Percentiles rank a stretch among this genome's conserved stretches.
These are phyloP conservation scores for Ogataea pini DNA, from an alignment of 805 yeast genomes.

Conservation along the genomic window DNA sequence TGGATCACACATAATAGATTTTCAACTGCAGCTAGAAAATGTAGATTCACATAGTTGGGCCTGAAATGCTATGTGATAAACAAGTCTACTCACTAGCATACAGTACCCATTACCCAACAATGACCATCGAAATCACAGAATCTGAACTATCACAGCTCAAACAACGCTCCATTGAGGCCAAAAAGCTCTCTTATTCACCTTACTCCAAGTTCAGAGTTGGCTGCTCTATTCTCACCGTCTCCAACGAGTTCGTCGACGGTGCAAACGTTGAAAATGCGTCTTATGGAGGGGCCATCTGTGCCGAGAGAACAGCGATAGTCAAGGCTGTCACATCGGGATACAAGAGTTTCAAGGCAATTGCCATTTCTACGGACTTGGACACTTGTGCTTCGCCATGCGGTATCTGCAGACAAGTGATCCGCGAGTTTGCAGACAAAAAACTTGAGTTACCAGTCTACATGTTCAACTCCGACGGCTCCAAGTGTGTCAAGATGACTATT, in stretches of 20 bases:
- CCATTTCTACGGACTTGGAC: constrained; percentile 62
- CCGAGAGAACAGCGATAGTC: constrained; percentile 68
- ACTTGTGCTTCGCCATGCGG: constrained; percentile 85
- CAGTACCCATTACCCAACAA: not conserved
- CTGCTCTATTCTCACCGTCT: constrained; percentile 59
- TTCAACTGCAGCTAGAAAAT: not conserved
- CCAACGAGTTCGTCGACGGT: constrained; percentile 58
- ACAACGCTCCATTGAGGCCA: constrained; percentile 22
- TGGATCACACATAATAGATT: not conserved
- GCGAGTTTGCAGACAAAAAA: constrained; percentile 66
- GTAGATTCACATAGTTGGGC: too few relatives aligned
- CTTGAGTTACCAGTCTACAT: constrained; percentile 57
- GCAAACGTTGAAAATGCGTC: constrained; percentile 95
- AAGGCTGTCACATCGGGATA: constrained; percentile 51
- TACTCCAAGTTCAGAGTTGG: constrained; percentile 85
- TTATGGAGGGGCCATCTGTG: constrained; percentile 76
- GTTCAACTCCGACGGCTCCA: constrained; percentile 58
- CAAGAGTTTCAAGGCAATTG: constrained; percentile 55
- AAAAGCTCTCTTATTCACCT: constrained; percentile 58
- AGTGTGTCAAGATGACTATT: constrained; percentile 47
- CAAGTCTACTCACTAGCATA: too few relatives aligned
- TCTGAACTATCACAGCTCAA: constrained; percentile 17
- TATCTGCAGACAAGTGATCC: constrained; percentile 83
- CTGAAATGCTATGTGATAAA: too few relatives aligned
- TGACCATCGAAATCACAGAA: constrained; percentile 9